Evolutionary conservation across 75 land plant species (phyloP), one percentile per base, ranked within the genome.

Genomic region (Adiantum capillusveneris): DNA sequence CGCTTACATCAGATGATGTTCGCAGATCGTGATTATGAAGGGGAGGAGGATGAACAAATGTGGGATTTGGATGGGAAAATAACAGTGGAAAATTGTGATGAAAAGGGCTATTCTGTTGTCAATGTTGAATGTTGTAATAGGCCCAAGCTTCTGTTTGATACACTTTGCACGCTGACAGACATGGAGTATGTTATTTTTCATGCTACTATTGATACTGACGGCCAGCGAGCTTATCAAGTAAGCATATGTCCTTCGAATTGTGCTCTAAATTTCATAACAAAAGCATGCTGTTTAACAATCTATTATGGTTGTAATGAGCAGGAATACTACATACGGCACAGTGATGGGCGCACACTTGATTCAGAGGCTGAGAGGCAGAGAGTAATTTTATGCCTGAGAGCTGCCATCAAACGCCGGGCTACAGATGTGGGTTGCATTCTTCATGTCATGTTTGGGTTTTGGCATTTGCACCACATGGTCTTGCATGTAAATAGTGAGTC

Each of bases 121-220:
- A 92, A 55, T 17, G 57, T 92, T 0, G 67, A 75, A 31, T 80
- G 84, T 59, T 74, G 65, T 41, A 87, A 92, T 53, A 64, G 95
- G 66, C 74, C 84, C 0, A 85, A 84, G 75, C 80, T 92, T 24
- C 62, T 92, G 66, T 88, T 88, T 57, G 98, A 92, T 49, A 85
- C 76, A 1, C 83, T 92, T 11, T 92, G 95, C 56, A 88, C 95
- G 2, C 70, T 92, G 42, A 88, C 95, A 26, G 95, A 92, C 58
- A 76, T 92, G 95, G 78, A 85, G 53, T 92, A 85, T 72, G 81
- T 85, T 29, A 74, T 92, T 19, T 85, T 85, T 51, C 95, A 92
- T 73, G 98, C 87, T 31, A 66, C 80, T 9, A 55, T 82, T 11
- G 56, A 62, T 22, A 72, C 87, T 31, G 60, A 68, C 18, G 86